Evolutionary conservation across 2,329 filamentous ascomycete genomes (phyloP).

Genomic region (Gaeumannomyces tritici): DNA sequence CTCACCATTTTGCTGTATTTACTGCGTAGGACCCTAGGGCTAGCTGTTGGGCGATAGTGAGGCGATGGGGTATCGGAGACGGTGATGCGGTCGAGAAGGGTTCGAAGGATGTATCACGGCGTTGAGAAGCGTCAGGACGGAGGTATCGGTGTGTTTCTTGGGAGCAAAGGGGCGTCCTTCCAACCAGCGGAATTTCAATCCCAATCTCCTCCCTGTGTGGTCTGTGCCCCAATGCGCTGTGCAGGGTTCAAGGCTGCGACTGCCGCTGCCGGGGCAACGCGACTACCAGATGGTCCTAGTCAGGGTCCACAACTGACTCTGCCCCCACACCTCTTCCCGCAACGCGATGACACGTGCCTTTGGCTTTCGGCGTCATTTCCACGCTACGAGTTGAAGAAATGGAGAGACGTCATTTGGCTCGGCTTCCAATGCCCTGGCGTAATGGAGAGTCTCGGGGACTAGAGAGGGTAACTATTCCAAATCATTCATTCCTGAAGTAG

Average conservation of each 20-base stretch:
- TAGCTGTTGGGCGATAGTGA: not conserved
- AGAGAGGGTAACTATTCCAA: too few relatives aligned
- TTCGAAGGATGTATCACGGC: not conserved
- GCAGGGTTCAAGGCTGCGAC: not conserved
- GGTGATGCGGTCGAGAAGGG: not conserved
- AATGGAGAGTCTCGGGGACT: too few relatives aligned
- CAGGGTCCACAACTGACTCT: not conserved
- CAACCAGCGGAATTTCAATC: not conserved
- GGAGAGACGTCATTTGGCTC: too few relatives aligned
- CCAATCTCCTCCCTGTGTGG: not conserved
- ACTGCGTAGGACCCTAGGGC: not conserved
- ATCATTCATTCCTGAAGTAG: too few relatives aligned
- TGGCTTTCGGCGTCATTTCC: too few relatives aligned
- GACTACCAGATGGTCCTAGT: too few relatives aligned
- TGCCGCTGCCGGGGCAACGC: constrained; percentile 1
- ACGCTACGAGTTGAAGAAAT: too few relatives aligned
- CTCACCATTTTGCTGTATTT: not conserved
- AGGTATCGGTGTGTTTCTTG: not conserved
- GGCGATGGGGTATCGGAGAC: not conserved
- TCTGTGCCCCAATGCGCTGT: constrained; percentile 1
- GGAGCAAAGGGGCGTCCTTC: not conserved
- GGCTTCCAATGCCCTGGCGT: too few relatives aligned
- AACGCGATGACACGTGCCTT: too few relatives aligned
- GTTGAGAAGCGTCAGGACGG: not conserved
- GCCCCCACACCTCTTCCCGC: too few relatives aligned